Conservation (phyloP, 2,329 filamentous ascomycete genomes). For the Diaporthe vexans region DNA sequence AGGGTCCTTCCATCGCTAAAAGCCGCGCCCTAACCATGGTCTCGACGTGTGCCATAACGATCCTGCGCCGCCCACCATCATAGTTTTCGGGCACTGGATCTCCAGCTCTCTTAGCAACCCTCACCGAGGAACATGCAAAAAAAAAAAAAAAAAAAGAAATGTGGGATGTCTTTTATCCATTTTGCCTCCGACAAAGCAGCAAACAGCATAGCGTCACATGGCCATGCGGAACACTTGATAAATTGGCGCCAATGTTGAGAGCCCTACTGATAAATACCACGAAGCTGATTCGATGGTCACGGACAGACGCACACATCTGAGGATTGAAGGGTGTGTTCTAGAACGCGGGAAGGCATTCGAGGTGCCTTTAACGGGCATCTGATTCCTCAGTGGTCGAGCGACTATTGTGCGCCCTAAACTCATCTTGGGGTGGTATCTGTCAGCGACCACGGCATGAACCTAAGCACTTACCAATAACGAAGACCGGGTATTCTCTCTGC, state of each 20-base stretch:
- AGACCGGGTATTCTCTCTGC: background rate
- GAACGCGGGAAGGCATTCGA: background rate
- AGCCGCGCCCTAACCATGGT: too few relatives aligned
- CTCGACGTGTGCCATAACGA: too few relatives aligned
- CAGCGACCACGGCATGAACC: background rate
- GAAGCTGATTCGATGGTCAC: background rate
- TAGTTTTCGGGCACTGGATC: too few relatives aligned
- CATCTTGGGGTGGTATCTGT: background rate
- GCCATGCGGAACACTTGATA: too few relatives aligned
- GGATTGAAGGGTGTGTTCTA: background rate
- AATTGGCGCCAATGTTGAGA: too few relatives aligned
- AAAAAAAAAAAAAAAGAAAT: too few relatives aligned
- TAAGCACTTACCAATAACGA: background rate
- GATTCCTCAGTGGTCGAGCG: background rate
- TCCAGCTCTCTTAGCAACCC: background rate
- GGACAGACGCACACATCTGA: background rate
- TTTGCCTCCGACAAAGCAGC: background rate
- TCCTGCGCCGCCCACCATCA: too few relatives aligned
- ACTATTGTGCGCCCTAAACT: background rate
- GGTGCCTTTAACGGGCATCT: background rate
- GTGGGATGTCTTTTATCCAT: too few relatives aligned
- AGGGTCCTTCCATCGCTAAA: too few relatives aligned
- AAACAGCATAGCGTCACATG: accelerated
- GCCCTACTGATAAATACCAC: background rate
- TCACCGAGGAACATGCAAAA: background rate